These are phyloP conservation scores for Colletotrichum sp. DNA, from an alignment of 2,329 filamentous ascomycete species.

Conservation along the genomic window DNA sequence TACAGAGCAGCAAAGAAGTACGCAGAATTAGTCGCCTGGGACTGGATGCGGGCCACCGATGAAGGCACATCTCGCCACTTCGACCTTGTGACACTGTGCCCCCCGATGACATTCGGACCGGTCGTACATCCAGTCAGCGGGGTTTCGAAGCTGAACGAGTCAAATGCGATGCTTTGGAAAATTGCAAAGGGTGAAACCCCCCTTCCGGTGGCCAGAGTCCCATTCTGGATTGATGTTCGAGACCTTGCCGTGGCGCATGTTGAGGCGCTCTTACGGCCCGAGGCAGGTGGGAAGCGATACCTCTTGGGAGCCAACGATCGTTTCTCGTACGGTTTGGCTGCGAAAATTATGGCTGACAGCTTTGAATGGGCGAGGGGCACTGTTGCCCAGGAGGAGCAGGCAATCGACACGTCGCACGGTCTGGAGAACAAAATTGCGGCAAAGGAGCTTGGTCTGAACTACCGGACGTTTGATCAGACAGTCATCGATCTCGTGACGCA, in stretches of 20 bases:
- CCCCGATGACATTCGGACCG: constrained; percentile 51
- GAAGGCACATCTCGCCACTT: constrained; percentile 35
- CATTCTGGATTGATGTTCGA: constrained; percentile 51
- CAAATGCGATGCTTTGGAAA: constrained; percentile 45
- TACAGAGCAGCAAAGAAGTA: constrained; percentile 40
- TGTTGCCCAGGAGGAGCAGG: constrained; percentile 37
- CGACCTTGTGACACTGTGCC: constrained; percentile 49
- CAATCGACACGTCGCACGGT: constrained; percentile 40
- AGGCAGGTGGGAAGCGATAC: constrained; percentile 44
- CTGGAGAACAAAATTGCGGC: constrained; percentile 46
- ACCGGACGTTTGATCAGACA: constrained; percentile 38
- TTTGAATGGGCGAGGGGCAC: constrained; percentile 40
- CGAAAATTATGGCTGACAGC: constrained; percentile 42
- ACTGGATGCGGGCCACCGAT: constrained; percentile 31
- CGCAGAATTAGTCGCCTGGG: constrained; percentile 38
- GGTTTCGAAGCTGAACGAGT: constrained; percentile 44
- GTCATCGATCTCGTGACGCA: constrained; percentile 38
- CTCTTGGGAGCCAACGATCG: constrained; percentile 43
- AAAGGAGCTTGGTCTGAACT: constrained; percentile 42
- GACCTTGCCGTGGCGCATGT: constrained; percentile 51
- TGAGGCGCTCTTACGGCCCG: constrained; percentile 40
- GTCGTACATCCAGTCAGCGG: constrained; percentile 41
- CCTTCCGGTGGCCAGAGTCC: constrained; percentile 42
- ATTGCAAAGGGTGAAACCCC: constrained; percentile 39
- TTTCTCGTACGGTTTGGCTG: constrained; percentile 51